Conservation (phyloP, 768 basidiomycete genomes). For the Collybia sordida region DNA sequence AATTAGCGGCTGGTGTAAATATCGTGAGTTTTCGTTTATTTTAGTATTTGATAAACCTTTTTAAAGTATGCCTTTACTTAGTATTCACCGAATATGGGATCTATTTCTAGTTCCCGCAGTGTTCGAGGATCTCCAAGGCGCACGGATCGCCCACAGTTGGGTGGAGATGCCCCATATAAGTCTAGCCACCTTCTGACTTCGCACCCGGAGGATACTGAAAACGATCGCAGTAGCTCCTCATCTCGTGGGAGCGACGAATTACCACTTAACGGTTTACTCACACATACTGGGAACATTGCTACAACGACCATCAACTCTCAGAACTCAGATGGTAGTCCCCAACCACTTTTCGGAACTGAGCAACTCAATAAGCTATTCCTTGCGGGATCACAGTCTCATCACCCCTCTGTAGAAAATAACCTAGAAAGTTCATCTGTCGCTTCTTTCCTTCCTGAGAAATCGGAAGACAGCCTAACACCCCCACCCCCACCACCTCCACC, state of each 20-base stretch:
- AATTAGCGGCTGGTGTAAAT: slow-evolving; percentile 71
- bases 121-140: slow-evolving; percentile 68
- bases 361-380: slow-evolving; percentile 61
- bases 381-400: slow-evolving; percentile 38
- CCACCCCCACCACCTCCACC: slow-evolving; percentile 37
- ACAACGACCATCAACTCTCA: slow-evolving; percentile 57
- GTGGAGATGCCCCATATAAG: slow-evolving; percentile 38
- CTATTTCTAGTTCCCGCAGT: slow-evolving; percentile 65
- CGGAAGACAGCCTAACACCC: slow-evolving; percentile 15
- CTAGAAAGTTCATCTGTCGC: slow-evolving; percentile 28
- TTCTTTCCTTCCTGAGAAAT: slow-evolving; percentile 41
- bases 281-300: slow-evolving; percentile 52
- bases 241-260: slow-evolving; percentile 54
- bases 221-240: slow-evolving; percentile 42
- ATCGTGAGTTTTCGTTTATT: slow-evolving; percentile 45
- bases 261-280: slow-evolving; percentile 31
- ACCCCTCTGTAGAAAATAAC: slow-evolving; percentile 34
- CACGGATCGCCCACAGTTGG: slow-evolving; percentile 44
- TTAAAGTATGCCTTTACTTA: slow-evolving; percentile 22
- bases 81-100: slow-evolving; percentile 64
- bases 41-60: slow-evolving; percentile 2
- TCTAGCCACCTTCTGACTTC: slow-evolving; percentile 43
- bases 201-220: slow-evolving; percentile 38
- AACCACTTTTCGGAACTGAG: slow-evolving; percentile 49
- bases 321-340: slow-evolving; percentile 25